Evolutionary conservation across 495 filamentous ascomycete genomes (phyloP).

Genomic region (Pseudoneurospora amorphoporcata): DNA sequence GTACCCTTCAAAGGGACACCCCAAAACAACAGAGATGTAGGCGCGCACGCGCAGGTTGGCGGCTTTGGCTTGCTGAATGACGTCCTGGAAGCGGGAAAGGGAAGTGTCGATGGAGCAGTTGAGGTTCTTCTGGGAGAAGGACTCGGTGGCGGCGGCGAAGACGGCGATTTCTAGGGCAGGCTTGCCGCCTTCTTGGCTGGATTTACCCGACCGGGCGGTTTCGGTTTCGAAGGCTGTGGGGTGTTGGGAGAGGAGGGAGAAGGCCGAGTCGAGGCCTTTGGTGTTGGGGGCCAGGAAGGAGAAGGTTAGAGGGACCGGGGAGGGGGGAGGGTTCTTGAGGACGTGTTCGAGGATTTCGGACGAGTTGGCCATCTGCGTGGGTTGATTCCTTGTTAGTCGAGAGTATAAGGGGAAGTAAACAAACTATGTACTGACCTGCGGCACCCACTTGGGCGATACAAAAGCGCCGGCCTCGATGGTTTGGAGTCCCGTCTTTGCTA

Average conservation of each 20-base stretch:
- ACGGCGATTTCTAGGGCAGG: slow-evolving; percentile 70
- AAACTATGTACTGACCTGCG: slow-evolving; percentile 52
- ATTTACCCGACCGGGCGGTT: background rate
- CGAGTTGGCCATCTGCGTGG: slow-evolving; percentile 78
- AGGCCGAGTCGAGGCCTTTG: slow-evolving; percentile 57
- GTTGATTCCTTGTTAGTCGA: background rate
- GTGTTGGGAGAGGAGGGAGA: slow-evolving; percentile 30
- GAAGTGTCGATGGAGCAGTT: slow-evolving; percentile 83
- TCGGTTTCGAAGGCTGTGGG: slow-evolving; percentile 30
- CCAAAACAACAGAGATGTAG: slow-evolving; percentile 90
- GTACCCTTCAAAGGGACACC: slow-evolving; percentile 88
- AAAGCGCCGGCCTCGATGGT: slow-evolving; percentile 95
- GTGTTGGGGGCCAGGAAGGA: slow-evolving; percentile 90
- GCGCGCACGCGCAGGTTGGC: slow-evolving; percentile 66
- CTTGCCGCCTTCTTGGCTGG: slow-evolving; percentile 20
- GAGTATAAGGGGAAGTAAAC: background rate
- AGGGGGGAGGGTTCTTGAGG: slow-evolving; percentile 54
- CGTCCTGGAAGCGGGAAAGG: slow-evolving; percentile 61
- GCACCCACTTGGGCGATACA: slow-evolving; percentile 95
- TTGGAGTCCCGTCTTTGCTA: slow-evolving; percentile 75
- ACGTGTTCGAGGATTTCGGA: slow-evolving; percentile 69
- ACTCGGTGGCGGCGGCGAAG: slow-evolving; percentile 86
- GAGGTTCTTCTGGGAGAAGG: slow-evolving; percentile 83
- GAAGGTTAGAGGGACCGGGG: slow-evolving; percentile 64
- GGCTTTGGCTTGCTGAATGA: slow-evolving; percentile 60